These are phyloP conservation scores for Harringtonia lauricola DNA, from an alignment of 2,329 filamentous ascomycete genomes.

Conservation along the genomic window DNA sequence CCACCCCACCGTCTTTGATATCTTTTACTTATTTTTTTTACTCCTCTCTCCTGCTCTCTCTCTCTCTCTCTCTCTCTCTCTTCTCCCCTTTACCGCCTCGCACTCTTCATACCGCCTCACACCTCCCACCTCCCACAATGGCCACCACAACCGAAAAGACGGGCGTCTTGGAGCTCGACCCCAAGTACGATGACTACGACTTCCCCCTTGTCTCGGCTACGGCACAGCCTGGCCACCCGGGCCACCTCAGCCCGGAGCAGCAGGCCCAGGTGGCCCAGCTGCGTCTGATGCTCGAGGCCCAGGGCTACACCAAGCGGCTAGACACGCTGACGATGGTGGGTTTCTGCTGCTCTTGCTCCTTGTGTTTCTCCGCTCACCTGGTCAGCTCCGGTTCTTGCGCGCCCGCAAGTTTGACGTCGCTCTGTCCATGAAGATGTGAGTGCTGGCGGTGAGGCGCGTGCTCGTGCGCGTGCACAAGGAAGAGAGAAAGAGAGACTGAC, in stretches of 20 bases:
- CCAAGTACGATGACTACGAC: conserved; percentile 95
- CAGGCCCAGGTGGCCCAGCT: conserved; percentile 84
- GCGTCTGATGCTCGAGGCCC: conserved; percentile 70
- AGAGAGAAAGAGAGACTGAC: not conserved
- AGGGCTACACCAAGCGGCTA: conserved; percentile 71
- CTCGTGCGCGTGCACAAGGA: no score
- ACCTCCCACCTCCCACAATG: not conserved
- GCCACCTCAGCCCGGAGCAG: conserved; percentile 75
- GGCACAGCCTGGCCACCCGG: conserved; percentile 67
- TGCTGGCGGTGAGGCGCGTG: no score
- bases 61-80: no score
- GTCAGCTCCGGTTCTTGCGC: conserved; percentile 74
- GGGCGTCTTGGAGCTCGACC: conserved; percentile 48
- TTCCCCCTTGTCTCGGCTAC: conserved; percentile 71
- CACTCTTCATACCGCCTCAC: no score
- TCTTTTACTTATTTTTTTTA: no score
- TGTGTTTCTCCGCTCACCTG: not conserved
- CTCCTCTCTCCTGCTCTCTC: no score
- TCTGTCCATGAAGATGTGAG: conserved; percentile 78
- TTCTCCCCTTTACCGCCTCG: no score
- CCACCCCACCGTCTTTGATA: no score
- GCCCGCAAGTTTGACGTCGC: conserved; percentile 92
- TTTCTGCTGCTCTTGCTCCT: not conserved
- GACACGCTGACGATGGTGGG: conserved; percentile 83
- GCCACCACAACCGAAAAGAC: conserved; percentile 4